Evolutionary conservation across 2,329 filamentous ascomycete genomes (phyloP).

Genomic region (Aspergillus clavatus): DNA sequence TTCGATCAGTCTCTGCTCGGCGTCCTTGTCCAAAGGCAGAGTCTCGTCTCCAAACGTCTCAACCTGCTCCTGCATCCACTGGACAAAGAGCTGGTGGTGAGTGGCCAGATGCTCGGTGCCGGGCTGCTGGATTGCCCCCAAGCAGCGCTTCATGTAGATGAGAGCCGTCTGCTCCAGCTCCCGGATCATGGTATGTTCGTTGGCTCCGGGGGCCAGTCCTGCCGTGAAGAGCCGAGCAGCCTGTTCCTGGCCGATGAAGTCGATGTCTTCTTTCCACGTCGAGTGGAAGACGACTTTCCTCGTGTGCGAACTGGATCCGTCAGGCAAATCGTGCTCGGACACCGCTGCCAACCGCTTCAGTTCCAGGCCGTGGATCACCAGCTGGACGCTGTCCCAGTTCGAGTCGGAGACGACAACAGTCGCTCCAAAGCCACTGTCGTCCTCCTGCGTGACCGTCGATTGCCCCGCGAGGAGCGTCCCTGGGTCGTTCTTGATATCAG

Average conservation of each 20-base stretch:
- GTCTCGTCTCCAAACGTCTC: background rate
- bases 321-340: background rate
- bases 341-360: background rate
- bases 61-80: background rate
- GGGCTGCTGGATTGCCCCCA: background rate
- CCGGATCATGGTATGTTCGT: background rate
- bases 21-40: background rate
- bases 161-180: background rate
- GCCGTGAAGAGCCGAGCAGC: background rate
- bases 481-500: background rate
- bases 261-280: background rate
- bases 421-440: background rate
- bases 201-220: background rate
- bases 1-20: background rate
- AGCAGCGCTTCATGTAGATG: background rate
- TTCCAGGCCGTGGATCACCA: background rate
- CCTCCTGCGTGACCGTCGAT: background rate
- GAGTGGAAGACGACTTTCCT: background rate
- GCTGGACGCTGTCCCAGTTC: background rate
- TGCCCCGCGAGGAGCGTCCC: background rate
- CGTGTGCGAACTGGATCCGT: background rate
- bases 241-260: background rate
- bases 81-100: background rate
- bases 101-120: background rate
- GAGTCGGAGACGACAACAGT: background rate